These are phyloP conservation scores for Diplocarpon mali DNA, from an alignment of 2,329 filamentous ascomycete genomes.

Conservation along the genomic window DNA sequence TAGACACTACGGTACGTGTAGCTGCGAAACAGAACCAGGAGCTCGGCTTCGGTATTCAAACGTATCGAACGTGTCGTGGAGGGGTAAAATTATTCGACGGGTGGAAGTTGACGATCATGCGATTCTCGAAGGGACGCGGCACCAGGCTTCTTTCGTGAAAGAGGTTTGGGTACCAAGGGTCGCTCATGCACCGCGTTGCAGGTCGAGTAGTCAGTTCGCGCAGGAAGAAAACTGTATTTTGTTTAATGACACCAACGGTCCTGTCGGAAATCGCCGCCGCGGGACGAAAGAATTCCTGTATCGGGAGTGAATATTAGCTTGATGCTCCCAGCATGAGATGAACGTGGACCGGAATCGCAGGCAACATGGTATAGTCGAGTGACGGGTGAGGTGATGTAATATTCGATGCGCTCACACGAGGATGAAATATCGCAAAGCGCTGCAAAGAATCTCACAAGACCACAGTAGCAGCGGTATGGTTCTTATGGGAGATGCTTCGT, in stretches of 20 bases:
- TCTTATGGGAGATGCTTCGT: conserved; percentile 8
- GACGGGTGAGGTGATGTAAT: conserved; percentile 15
- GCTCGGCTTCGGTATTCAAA: conserved; percentile 1
- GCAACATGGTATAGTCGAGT: conserved; percentile 2
- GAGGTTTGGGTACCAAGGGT: conserved; percentile 9
- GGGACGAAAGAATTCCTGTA: conserved; percentile 12
- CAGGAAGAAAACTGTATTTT: conserved; percentile 16
- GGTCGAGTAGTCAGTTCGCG: conserved; percentile 15
- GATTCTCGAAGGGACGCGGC: conserved; percentile 2
- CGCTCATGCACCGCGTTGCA: conserved; percentile 7
- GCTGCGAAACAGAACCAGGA: conserved; percentile 2
- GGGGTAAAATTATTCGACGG: conserved; percentile 2
- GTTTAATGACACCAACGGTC: conserved; percentile 21
- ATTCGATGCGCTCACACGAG: conserved; percentile 8
- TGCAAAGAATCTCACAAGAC: conserved; percentile 12
- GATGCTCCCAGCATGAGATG: conserved; percentile 6
- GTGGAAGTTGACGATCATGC: background rate
- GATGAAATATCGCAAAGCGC: conserved; percentile 5
- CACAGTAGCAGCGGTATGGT: conserved; percentile 8
- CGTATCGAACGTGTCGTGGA: background rate
- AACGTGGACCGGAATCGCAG: conserved; percentile 1
- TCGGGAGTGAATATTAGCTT: conserved; percentile 15
- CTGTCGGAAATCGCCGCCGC: conserved; percentile 17
- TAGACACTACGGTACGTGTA: background rate
- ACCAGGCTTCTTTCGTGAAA: conserved; percentile 4